These are phyloP conservation scores for Plasmodium fragile DNA, from an alignment of 169 alveolate genomes.

Conservation along the genomic window DNA sequence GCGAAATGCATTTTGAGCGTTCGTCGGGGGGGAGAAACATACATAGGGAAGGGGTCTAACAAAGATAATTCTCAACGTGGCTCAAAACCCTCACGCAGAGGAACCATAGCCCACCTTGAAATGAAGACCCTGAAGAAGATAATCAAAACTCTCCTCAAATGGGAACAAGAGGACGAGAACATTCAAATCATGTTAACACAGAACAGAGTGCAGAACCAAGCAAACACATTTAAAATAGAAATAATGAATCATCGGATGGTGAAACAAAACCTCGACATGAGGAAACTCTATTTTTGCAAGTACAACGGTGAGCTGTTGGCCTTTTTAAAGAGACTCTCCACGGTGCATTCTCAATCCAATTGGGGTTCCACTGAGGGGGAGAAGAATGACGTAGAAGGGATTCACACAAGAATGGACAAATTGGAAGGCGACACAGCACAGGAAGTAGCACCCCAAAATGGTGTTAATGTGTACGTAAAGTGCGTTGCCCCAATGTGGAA, in stretches of 20 bases:
- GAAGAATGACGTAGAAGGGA: background rate
- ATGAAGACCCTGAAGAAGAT: slow-evolving; percentile 6
- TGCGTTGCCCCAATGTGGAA: background rate
- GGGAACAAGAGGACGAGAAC: slow-evolving; percentile 39
- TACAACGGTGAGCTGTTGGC: slow-evolving; percentile 24
- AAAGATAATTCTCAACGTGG: background rate
- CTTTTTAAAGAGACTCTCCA: background rate
- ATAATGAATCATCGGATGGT: slow-evolving; percentile 19
- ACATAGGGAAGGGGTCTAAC: background rate
- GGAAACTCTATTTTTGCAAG: slow-evolving; percentile 37
- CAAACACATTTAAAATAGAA: background rate
- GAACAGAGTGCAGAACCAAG: background rate
- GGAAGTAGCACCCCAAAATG: background rate
- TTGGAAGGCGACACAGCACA: background rate
- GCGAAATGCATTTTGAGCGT: slow-evolving; percentile 24
- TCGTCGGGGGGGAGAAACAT: background rate
- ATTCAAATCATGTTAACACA: slow-evolving; percentile 7
- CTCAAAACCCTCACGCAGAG: background rate
- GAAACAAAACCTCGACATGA: slow-evolving; percentile 23
- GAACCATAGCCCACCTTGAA: background rate
- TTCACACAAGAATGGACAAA: background rate
- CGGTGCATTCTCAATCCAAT: background rate
- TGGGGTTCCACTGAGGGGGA: background rate
- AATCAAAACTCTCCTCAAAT: slow-evolving; percentile 15
- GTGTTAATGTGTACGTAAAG: background rate